Evolutionary conservation across 2,329 filamentous ascomycete genomes (phyloP), one percentile per base, ranked within the genome.

Genomic region (Fusarium chaquense): DNA sequence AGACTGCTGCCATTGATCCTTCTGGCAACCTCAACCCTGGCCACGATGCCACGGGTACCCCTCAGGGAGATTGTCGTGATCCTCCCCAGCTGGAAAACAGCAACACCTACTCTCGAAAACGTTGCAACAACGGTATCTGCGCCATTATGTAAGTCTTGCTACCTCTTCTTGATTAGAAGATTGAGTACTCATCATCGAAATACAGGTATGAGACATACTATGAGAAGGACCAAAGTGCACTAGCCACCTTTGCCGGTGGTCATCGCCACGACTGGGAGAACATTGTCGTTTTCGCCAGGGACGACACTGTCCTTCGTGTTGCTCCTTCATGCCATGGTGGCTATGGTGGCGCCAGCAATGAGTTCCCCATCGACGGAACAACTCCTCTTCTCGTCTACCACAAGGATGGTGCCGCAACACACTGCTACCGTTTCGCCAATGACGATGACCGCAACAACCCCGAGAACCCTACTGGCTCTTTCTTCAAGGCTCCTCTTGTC

Each of bases 241-340:
- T 60, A 1, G 80, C 78, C 0, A 68, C 70, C 33, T 75, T 76
- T 13, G 57, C 62, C 0, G 76, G 81, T 4, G 80, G 79, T 28
- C 81, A 83, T 49, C 75, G 78, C 1, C 79, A 82, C 65, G 81
- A 83, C 62, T 83, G 81, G 81, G 81, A 83, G 69, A 78, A 77
- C 62, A 72, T 76, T 11, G 75, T 82, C 1, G 74, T 83, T 16
- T 81, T 79, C 60, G 38, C 72, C 4, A 62, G 70, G 35, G 75
- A 67, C 11, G 66, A 74, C 30, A 58, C 45, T 0, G 58, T 77
- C 12, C 55, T 76, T 4, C 75, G 75, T 10, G 76, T 78, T 2
- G 75, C 76, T 2, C 73, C 75, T 4, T 77, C 75, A 2, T 76
- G 75, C 55, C 76, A 77, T 36, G 71, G 65, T 16, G 58, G 65